phyloP scores from a whole-genome alignment of 177 flowering plant genomes.

The Vitis hybrid region DNA sequence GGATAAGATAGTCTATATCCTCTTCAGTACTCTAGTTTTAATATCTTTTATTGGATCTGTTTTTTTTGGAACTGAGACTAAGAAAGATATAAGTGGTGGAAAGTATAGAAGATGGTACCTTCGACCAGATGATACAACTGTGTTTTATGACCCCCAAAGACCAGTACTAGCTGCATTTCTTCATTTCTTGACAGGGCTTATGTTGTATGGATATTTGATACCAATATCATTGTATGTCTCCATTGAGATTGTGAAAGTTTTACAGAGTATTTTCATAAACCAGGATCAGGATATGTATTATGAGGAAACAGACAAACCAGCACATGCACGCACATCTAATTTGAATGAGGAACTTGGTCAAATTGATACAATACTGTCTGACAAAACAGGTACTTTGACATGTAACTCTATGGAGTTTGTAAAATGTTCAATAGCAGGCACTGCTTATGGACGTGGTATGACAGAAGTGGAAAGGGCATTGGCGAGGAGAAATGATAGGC shows the following conservation, averaged over 20 bases:
- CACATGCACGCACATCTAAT: constrained; percentile 82
- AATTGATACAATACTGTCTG: constrained; percentile 75
- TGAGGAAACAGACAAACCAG: constrained; percentile 70
- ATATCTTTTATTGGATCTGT: constrained; percentile 68
- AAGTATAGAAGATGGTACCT: constrained; percentile 77
- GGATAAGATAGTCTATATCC: constrained; percentile 78
- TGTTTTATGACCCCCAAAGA: constrained; percentile 61
- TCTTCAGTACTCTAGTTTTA: constrained; percentile 58
- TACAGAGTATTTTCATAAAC: constrained; percentile 79
- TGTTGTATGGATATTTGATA: constrained; percentile 83
- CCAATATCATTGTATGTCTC: constrained; percentile 91
- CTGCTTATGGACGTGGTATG: constrained; percentile 69
- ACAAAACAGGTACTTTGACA: constrained; percentile 89
- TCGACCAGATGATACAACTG: constrained; percentile 58
- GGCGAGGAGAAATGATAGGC: constrained; percentile 31
- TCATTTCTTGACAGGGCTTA: constrained; percentile 81
- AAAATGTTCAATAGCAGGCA: constrained; percentile 79
- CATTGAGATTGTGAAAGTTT: constrained; percentile 83
- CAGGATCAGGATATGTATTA: constrained; percentile 76
- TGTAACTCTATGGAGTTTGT: constrained; percentile 93
- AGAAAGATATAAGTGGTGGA: constrained; percentile 45
- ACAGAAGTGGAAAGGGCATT: constrained; percentile 77
- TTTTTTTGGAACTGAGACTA: constrained; percentile 62
- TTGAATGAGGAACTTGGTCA: constrained; percentile 94
- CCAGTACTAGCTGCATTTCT: constrained; percentile 60